Base-by-base conservation (phyloP, 2,329 filamentous ascomycete genomes). In the Clathrospora elynae region DNA sequence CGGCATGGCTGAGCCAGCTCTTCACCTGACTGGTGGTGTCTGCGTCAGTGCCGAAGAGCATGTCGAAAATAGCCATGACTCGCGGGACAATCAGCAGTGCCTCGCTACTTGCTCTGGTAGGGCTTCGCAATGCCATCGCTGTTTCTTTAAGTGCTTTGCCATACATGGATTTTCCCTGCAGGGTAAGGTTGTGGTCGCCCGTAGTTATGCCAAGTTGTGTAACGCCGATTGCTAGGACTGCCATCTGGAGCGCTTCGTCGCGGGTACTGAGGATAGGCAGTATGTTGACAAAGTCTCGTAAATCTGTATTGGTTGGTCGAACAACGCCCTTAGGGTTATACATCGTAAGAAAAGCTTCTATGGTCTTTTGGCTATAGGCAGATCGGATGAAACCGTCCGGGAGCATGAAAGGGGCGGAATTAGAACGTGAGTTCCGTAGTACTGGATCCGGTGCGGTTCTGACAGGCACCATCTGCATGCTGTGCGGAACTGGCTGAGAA, bases 1-100 rank as follows among this genome's bases (percentile, higher is more conserved):
- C 48, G 5, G 57, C 57, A 41, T 67, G 64, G 16, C 52, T 63
- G 18, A 58, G 42, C 62, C 61, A 67, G 34, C 59, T 62, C 11
- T 51, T 44, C 3, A 57, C 61, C 34, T 65, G 64, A 9, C 43
- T 42, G 6, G 25, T 19, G 1, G 49, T 34, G n/a, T 57, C 38
- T 17, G 28, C 41, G 16, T 64, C 57, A 14, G 52, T 53, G n/a
- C 61, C 60, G 26, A 61, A 66, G n/a, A 66, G 24, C 2, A 67
- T 61, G 38, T 61, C 61, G 31, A 59, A 65, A 5, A 63, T 31
- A 8, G 41, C 58, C 47, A 51, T 54, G 20, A 59, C 12, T 24
- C 55, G 46, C n/a, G 62, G 59, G 4, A 63, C 54, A 6, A 55
- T 53, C n/a, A 66, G 47, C 4, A 68, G 18, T 5, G 62, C 59